Conservation (phyloP, 2,329 filamentous ascomycete genomes). For the Beauveria pseudobassiana region DNA sequence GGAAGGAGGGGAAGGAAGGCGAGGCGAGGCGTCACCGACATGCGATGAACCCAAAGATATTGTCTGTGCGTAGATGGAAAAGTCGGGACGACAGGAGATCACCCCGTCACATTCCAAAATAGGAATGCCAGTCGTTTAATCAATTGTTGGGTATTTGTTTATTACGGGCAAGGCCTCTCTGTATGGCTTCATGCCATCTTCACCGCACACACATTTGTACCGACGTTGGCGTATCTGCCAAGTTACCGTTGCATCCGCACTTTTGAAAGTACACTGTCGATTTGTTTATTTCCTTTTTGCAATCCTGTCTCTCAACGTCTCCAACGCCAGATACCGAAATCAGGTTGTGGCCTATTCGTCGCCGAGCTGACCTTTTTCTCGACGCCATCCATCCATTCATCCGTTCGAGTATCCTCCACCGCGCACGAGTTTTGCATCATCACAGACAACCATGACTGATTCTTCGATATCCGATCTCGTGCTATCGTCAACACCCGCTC, state of each 20-base stretch:
- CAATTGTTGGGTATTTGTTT: background rate
- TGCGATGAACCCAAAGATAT: background rate
- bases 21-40: background rate
- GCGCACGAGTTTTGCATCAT: background rate
- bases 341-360: background rate
- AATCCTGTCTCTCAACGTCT: background rate
- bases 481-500: slow-evolving; percentile 18
- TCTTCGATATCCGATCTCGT: slow-evolving; percentile 6
- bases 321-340: too few relatives aligned
- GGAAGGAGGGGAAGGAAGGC: background rate
- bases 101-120: slow-evolving; percentile 2
- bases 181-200: background rate
- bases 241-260: background rate
- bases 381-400: background rate
- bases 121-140: background rate
- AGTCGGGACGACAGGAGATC: background rate
- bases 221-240: background rate
- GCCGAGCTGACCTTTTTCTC: background rate
- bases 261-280: background rate
- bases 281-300: background rate
- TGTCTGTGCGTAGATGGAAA: background rate
- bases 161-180: background rate
- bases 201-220: background rate
- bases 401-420: background rate
- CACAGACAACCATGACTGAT: background rate